Percentiles rank a stretch among this genome's conserved stretches.
phyloP scores from a whole-genome alignment of 2,329 filamentous ascomycete species.

The Colletotrichum musae region DNA sequence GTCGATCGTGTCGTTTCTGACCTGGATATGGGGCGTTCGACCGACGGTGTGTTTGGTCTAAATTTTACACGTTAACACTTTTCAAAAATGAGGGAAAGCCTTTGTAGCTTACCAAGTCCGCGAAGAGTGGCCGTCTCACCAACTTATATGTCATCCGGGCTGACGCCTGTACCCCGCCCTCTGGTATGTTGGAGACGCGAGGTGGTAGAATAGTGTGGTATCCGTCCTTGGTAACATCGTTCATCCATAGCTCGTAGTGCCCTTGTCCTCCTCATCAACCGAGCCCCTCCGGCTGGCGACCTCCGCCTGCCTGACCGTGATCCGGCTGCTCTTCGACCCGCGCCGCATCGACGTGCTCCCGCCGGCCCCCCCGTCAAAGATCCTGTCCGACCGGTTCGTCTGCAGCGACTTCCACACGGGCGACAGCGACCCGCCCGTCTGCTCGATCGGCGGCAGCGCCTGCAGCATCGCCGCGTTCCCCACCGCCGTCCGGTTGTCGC shows the following conservation, averaged over 20 bases:
- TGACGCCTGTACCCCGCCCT: background rate
- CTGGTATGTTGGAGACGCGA: background rate
- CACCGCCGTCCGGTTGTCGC: constrained; percentile 7
- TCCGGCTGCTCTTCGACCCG: background rate
- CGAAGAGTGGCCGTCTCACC: no score
- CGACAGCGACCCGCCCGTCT: constrained; percentile 27
- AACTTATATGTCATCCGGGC: no score
- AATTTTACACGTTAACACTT: no score
- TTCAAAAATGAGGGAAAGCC: no score
- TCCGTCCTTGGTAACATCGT: no score
- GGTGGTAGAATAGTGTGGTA: no score
- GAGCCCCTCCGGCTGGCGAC: background rate
- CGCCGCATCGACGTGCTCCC: background rate
- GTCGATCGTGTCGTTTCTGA: no score
- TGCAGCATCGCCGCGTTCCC: background rate
- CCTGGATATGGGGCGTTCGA: no score
- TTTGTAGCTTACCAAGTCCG: no score
- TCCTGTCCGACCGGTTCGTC: background rate
- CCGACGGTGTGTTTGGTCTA: no score
- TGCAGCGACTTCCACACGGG: background rate
- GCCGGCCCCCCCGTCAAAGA: constrained; percentile 4
- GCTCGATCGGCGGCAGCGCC: constrained; percentile 24
- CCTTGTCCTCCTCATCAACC: background rate
- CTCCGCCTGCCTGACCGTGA: background rate
- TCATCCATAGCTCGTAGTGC: background rate